phyloP scores from a whole-genome alignment of 129 eudicot species.

The Arctium minus region DNA sequence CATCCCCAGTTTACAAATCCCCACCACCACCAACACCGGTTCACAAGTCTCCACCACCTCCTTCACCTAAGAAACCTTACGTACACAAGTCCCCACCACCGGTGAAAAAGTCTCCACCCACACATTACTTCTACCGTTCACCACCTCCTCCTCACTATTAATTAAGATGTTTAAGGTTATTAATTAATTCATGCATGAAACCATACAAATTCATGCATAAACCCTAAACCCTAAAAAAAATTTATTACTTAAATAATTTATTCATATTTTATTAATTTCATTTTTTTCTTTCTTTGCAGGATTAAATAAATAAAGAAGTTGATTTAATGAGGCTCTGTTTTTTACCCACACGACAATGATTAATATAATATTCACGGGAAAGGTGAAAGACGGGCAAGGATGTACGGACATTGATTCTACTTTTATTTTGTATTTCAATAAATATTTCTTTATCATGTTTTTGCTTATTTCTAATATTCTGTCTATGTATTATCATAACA shows the following conservation, averaged over 20 bases:
- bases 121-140: conserved; percentile 14
- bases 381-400: not conserved
- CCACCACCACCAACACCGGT: conserved; percentile 24
- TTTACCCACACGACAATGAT: not conserved
- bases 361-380: not conserved
- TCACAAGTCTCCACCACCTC: conserved; percentile 11
- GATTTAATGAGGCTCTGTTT: not conserved
- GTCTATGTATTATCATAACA: too few species aligned
- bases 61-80: not conserved
- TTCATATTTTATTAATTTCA: not conserved
- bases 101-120: not conserved
- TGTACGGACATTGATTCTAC: not conserved
- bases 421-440: too few species aligned
- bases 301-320: not conserved
- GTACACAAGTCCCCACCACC: conserved; percentile 27
- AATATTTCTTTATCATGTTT: too few species aligned
- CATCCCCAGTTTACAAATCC: conserved; percentile 28
- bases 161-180: conserved; percentile 1
- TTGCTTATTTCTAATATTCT: too few species aligned
- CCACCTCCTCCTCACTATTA: conserved; percentile 35
- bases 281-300: not conserved
- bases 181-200: not conserved
- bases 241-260: too few species aligned
- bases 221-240: too few species aligned
- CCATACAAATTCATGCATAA: too few species aligned